Evolutionary conservation across 129 eudicot genomes (phyloP).

Genomic region (Flaveria bidentis): DNA sequence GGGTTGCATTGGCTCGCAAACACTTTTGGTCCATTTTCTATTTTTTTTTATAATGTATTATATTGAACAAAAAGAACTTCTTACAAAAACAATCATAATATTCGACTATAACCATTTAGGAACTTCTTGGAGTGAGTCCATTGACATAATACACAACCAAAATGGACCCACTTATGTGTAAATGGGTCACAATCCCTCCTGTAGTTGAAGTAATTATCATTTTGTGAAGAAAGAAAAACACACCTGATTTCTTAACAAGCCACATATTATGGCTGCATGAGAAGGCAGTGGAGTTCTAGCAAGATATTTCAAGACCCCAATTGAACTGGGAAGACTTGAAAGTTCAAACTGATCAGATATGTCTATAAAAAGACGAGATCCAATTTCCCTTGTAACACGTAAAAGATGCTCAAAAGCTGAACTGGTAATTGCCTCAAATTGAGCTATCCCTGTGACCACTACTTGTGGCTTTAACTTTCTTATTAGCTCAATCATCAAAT

Average conservation of each 20-base stretch:
- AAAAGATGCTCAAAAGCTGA: conserved; percentile 85
- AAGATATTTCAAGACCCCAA: conserved; percentile 89
- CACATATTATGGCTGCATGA: conserved; percentile 90
- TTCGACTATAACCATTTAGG: not conserved
- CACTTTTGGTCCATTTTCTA: too few species aligned
- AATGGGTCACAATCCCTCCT: conserved; percentile 11
- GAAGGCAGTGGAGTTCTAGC: conserved; percentile 79
- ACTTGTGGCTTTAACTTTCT: conserved; percentile 94
- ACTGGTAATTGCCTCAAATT: conserved; percentile 88
- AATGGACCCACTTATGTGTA: not conserved
- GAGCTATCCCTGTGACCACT: conserved; percentile 90
- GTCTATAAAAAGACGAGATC: conserved; percentile 88
- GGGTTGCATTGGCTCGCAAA: too few species aligned
- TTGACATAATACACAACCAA: conserved; percentile 9
- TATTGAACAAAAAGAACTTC: too few species aligned
- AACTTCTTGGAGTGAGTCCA: not conserved
- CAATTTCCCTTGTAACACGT: conserved; percentile 71
- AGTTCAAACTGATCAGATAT: conserved; percentile 97
- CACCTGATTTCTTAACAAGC: conserved; percentile 87
- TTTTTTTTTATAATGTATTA: too few species aligned
- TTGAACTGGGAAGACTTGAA: conserved; percentile 93
- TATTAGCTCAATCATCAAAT: conserved; percentile 86
- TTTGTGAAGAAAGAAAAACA: conserved; percentile 19
- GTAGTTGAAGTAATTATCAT: too few species aligned
- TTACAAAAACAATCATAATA: too few species aligned